Evolutionary conservation across 2,329 filamentous ascomycete species (phyloP).

Genomic region (Cordyceps fumosorosea): DNA sequence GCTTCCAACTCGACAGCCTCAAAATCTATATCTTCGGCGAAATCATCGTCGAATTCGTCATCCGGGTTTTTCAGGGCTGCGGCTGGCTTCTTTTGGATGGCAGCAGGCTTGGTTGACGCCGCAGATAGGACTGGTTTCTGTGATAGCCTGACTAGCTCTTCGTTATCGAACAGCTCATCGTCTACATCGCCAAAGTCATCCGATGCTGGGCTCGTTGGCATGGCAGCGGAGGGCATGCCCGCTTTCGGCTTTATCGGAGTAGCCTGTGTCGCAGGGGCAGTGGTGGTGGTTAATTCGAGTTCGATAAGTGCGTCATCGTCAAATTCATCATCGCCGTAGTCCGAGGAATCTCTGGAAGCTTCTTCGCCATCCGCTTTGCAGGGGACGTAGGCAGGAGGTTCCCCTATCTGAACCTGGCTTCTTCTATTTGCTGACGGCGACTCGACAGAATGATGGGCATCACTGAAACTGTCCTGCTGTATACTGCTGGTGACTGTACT

Average conservation of each 20-base stretch:
- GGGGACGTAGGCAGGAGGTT: neutral
- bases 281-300: conserved; percentile 39
- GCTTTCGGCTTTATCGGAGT: conserved; percentile 11
- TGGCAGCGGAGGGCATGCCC: conserved; percentile 13
- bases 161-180: conserved; percentile 50
- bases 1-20: conserved; percentile 68
- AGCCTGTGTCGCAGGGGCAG: conserved; percentile 19
- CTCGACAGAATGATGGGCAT: conserved; percentile 25
- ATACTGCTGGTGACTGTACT: conserved; percentile 56
- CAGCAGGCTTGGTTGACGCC: conserved; percentile 10
- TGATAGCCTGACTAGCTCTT: conserved; percentile 21
- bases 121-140: conserved; percentile 2
- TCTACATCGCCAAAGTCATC: conserved; percentile 64
- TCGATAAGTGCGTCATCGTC: conserved; percentile 54
- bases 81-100: neutral
- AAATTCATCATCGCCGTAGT: conserved; percentile 51
- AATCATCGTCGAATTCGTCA: conserved; percentile 35
- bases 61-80: conserved; percentile 9
- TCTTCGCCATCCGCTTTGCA: conserved; percentile 3
- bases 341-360: conserved; percentile 28
- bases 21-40: conserved; percentile 70
- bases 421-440: conserved; percentile 42
- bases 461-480: conserved; percentile 33
- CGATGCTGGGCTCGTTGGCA: conserved; percentile 23
- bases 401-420: conserved; percentile 5